A percentile compares a stretch with the other conserved stretches of the same genome.
These are phyloP conservation scores for Camellia sinensis DNA, from an alignment of 148 eudicot species.

Conservation along the genomic window DNA sequence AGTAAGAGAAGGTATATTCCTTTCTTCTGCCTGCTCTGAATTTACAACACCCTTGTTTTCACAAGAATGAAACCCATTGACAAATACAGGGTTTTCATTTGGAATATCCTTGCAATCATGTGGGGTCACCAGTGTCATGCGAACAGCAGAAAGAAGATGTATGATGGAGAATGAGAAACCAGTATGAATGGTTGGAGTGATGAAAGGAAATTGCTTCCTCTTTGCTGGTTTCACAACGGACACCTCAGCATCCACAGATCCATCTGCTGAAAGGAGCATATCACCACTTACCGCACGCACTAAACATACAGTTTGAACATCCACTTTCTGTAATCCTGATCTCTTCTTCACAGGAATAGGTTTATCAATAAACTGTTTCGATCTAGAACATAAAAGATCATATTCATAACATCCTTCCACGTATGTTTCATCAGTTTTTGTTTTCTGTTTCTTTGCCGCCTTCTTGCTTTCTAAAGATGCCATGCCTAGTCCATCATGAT, in stretches of 20 bases:
- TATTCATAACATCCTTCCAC: conserved; percentile 32
- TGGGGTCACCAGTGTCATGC: conserved; percentile 58
- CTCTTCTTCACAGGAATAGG: conserved; percentile 38
- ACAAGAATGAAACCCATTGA: conserved; percentile 28
- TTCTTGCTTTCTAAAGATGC: conserved; percentile 9
- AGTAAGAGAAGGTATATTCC: conserved; percentile 44
- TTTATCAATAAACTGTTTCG: conserved; percentile 36
- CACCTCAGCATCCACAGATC: conserved; percentile 25
- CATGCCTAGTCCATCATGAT: conserved; percentile 10
- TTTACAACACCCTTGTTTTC: conserved; percentile 32
- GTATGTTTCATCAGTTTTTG: conserved; percentile 29
- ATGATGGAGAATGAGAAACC: conserved; percentile 73
- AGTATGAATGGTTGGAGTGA: conserved; percentile 58
- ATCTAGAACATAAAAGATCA: conserved; percentile 29
- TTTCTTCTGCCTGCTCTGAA: conserved; percentile 25
- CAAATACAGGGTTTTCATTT: conserved; percentile 20
- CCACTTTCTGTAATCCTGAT: conserved; percentile 14
- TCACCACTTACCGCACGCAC: not conserved
- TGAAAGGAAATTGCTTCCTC: conserved; percentile 24
- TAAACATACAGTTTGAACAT: not conserved
- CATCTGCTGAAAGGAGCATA: conserved; percentile 29
- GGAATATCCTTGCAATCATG: conserved; percentile 14
- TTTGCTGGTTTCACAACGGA: not conserved
- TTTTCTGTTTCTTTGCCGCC: conserved; percentile 44
- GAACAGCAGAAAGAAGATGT: conserved; percentile 83